These are phyloP conservation scores for Monosporozyma siamensis DNA, from an alignment of 805 yeast species.

Conservation along the genomic window DNA sequence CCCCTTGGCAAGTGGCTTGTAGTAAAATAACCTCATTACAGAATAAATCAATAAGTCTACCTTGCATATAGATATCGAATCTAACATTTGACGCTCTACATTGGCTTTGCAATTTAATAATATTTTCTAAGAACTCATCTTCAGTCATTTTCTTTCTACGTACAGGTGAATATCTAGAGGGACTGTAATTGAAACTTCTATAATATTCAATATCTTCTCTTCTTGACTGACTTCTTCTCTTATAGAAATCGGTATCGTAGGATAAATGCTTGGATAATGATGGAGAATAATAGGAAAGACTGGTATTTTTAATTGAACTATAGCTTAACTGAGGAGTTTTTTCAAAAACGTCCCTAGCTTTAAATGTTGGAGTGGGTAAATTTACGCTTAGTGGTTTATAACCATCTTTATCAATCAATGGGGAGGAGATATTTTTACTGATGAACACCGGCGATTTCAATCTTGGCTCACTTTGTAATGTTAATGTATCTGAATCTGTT, in stretches of 20 bases:
- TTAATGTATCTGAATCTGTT: background rate
- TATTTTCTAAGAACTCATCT: constrained; percentile 22
- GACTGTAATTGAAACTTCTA: constrained; percentile 16
- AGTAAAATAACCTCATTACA: constrained; percentile 40
- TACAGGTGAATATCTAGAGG: constrained; percentile 24
- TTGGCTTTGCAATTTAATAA: constrained; percentile 54
- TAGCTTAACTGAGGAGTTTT: constrained; percentile 17
- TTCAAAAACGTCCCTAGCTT: background rate
- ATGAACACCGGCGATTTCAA: background rate
- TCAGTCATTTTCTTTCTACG: constrained; percentile 26
- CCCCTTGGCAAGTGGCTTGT: constrained; percentile 46
- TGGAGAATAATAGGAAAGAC: constrained; percentile 29
- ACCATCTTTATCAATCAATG: background rate
- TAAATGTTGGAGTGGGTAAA: constrained; percentile 1
- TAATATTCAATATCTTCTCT: constrained; percentile 19
- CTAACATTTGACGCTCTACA: constrained; percentile 63
- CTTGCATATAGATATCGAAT: constrained; percentile 52
- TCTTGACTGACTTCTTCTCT: constrained; percentile 24
- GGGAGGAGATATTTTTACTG: background rate
- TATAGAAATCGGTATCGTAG: constrained; percentile 22
- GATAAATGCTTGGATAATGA: constrained; percentile 23
- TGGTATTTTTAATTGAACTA: constrained; percentile 20
- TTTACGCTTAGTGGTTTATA: background rate
- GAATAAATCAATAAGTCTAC: constrained; percentile 51
- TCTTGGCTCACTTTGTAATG: background rate